Conservation (phyloP, 208 protist genomes). For the Phytomonas francai region DNA sequence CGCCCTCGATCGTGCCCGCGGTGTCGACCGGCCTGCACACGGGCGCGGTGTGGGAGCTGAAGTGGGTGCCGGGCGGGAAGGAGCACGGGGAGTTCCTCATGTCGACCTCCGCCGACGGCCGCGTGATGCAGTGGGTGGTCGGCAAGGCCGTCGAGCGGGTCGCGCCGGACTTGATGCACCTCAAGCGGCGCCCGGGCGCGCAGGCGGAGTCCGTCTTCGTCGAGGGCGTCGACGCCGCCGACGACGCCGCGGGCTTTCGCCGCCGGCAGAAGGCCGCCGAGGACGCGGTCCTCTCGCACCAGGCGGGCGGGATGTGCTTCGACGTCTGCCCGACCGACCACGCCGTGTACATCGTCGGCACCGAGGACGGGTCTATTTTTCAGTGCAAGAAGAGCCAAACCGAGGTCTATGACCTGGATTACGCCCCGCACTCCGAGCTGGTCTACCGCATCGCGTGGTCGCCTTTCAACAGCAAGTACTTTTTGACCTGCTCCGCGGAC, state of each 20-base stretch:
- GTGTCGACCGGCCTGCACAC: conserved; percentile 85
- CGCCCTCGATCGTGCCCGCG: conserved; percentile 55
- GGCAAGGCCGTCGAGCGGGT: conserved; percentile 90
- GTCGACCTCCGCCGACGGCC: conserved; percentile 93
- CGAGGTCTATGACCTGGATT: conserved; percentile 93
- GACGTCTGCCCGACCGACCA: conserved; percentile 87
- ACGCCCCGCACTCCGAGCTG: conserved; percentile 87
- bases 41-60: conserved; percentile 91
- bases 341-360: conserved; percentile 92
- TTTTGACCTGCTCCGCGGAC: conserved; percentile 94
- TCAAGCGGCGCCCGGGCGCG: conserved; percentile 82
- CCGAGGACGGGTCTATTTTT: conserved; percentile 93
- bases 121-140: conserved; percentile 94
- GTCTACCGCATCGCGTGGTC: conserved; percentile 93
- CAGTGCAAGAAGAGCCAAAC: conserved; percentile 95
- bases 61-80: conserved; percentile 86
- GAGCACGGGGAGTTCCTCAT: conserved; percentile 90
- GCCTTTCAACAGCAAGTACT: conserved; percentile 84
- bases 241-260: conserved; percentile 26
- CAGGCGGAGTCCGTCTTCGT: conserved; percentile 65
- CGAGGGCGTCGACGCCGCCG: conserved; percentile 43
- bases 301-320: conserved; percentile 91
- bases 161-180: conserved; percentile 87
- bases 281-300: conserved; percentile 89
- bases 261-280: conserved; percentile 13